A percentile compares a stretch with the other conserved stretches of the same genome.
Evolutionary conservation across 1,284 basidiomycete genomes (phyloP).

Genomic region (Sporisorium scitamineum): DNA sequence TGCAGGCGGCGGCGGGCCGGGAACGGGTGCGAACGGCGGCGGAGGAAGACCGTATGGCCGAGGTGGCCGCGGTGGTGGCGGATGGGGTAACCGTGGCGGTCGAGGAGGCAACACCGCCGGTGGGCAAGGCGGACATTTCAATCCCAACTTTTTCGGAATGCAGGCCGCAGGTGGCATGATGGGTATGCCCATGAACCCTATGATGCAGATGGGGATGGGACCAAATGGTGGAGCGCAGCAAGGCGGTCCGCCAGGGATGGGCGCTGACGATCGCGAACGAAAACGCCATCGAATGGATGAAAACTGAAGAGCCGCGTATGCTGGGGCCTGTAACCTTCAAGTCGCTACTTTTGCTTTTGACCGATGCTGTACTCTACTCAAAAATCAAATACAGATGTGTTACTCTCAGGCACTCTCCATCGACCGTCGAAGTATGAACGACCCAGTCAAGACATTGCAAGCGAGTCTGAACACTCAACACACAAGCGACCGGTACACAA

Average conservation of each 20-base stretch:
- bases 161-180: conserved; percentile 32
- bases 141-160: conserved; percentile 58
- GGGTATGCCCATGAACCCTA: conserved; percentile 42
- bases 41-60: conserved; percentile 37
- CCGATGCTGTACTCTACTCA: conserved; percentile 4
- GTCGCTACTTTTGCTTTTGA: neutral
- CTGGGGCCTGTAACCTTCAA: too few species aligned
- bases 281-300: conserved; percentile 59
- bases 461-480: too few species aligned
- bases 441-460: too few species aligned
- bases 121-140: conserved; percentile 32
- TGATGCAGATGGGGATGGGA: conserved; percentile 12
- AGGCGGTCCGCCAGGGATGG: neutral
- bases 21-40: conserved; percentile 29
- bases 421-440: too few species aligned
- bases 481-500: too few species aligned
- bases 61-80: conserved; percentile 16
- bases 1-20: conserved; percentile 7
- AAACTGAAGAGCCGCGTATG: conserved; percentile 21
- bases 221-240: conserved; percentile 9
- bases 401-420: too few species aligned
- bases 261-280: conserved; percentile 46
- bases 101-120: conserved; percentile 17
- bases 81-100: conserved; percentile 23
- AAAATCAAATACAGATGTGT: too few species aligned